These are phyloP conservation scores for Phytophthora kernoviae DNA, from an alignment of 352 stramenopile species.

Conservation along the genomic window DNA sequence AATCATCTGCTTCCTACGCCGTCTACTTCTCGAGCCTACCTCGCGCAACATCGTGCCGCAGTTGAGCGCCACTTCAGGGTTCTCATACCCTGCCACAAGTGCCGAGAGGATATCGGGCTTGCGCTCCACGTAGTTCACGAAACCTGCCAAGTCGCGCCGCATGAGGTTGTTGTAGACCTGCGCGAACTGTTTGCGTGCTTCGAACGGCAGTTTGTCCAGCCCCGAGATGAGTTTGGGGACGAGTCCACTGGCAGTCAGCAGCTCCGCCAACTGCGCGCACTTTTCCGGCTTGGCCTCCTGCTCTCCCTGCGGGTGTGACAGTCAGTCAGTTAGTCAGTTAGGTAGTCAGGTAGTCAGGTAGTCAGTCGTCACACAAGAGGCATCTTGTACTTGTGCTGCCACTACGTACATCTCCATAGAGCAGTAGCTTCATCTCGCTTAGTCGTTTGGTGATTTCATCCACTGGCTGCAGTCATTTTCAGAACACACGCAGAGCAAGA, in stretches of 20 bases:
- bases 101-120: slow-evolving; percentile 75
- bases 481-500: background rate
- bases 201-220: slow-evolving; percentile 82
- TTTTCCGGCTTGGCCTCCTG: slow-evolving; percentile 82
- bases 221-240: slow-evolving; percentile 71
- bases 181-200: slow-evolving; percentile 85
- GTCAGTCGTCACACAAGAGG: background rate
- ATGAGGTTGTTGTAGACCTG: slow-evolving; percentile 92
- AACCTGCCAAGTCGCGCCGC: slow-evolving; percentile 80
- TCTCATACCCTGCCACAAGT: slow-evolving; percentile 86
- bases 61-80: slow-evolving; percentile 88
- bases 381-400: no score
- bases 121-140: slow-evolving; percentile 80
- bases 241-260: slow-evolving; percentile 72
- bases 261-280: slow-evolving; percentile 74
- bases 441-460: slow-evolving; percentile 84
- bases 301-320: slow-evolving; percentile 57
- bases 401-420: slow-evolving; percentile 72
- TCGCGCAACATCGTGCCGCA: slow-evolving; percentile 91
- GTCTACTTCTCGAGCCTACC: slow-evolving; percentile 29
- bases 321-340: background rate
- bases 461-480: slow-evolving; percentile 33
- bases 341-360: background rate
- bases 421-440: slow-evolving; percentile 83
- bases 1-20: background rate